Evolutionary conservation across 805 yeast genomes (phyloP).

Genomic region (Candida sanyiensis): DNA sequence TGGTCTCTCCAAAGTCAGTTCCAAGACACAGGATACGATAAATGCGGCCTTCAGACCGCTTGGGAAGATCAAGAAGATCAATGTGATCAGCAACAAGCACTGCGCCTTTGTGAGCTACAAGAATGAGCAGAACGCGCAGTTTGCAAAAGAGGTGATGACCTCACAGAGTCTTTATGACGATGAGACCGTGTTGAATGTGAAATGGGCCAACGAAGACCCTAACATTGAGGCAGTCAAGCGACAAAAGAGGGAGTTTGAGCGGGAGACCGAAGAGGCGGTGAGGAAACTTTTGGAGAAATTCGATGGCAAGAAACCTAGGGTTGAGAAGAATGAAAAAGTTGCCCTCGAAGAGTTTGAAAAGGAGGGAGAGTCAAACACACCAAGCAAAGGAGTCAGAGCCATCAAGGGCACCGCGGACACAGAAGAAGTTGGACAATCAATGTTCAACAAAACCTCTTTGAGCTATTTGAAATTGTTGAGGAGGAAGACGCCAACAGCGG

Average conservation of each 20-base stretch:
- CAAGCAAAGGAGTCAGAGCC: no score
- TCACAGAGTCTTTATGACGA: conserved; percentile 62
- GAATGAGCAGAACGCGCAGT: conserved; percentile 75
- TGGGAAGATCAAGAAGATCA: conserved; percentile 68
- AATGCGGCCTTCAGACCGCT: conserved; percentile 58
- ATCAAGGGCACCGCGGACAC: no score
- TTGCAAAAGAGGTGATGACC: conserved; percentile 93
- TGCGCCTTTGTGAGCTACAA: conserved; percentile 76
- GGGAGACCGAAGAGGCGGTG: conserved; percentile 36
- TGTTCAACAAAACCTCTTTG: conserved; percentile 4
- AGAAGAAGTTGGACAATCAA: background rate
- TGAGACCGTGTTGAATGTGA: conserved; percentile 59
- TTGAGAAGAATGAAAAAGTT: conserved; percentile 9
- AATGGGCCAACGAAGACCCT: conserved; percentile 92
- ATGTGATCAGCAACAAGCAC: conserved; percentile 53
- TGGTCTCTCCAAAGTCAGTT: conserved; percentile 36
- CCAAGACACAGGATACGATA: conserved; percentile 33
- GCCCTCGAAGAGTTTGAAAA: conserved; percentile 25
- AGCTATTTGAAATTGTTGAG: conserved; percentile 3
- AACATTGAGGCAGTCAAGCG: conserved; percentile 52
- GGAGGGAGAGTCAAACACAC: conserved; percentile 25
- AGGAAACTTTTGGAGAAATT: conserved; percentile 33
- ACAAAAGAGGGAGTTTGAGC: conserved; percentile 33
- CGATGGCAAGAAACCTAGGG: conserved; percentile 15
- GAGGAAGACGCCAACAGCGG: background rate